Evolutionary conservation across 1,139 yeast genomes (phyloP).

Genomic region (Waltiozyma sp.): DNA sequence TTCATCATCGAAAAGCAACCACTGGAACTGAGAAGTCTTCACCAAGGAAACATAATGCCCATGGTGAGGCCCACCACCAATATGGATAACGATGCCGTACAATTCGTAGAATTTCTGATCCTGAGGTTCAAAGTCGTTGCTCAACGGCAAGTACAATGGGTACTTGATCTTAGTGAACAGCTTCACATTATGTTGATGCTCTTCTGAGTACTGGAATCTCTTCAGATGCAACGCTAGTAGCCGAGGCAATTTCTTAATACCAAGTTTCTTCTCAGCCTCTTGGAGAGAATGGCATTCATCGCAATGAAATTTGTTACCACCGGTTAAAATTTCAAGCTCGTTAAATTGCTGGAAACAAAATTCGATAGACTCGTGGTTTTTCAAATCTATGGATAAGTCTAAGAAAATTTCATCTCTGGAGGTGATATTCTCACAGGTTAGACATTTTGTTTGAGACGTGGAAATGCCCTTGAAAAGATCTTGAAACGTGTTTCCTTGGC

Average conservation of each 20-base stretch:
- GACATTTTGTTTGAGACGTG: constrained; percentile 81
- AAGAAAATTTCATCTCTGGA: constrained; percentile 77
- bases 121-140: constrained; percentile 52
- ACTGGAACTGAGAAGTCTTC: constrained; percentile 67
- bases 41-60: constrained; percentile 90
- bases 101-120: constrained; percentile 56
- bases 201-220: constrained; percentile 85
- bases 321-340: constrained; percentile 75
- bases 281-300: constrained; percentile 84
- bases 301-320: constrained; percentile 86
- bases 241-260: constrained; percentile 66
- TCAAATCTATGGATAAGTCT: constrained; percentile 75
- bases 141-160: constrained; percentile 62
- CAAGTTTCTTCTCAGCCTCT: constrained; percentile 91
- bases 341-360: constrained; percentile 72
- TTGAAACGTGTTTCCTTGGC: constrained; percentile 43
- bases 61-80: constrained; percentile 97
- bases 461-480: constrained; percentile 75
- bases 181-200: constrained; percentile 71
- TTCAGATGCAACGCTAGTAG: constrained; percentile 76
- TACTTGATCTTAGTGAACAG: constrained; percentile 78
- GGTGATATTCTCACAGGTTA: constrained; percentile 82
- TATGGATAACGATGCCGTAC: constrained; percentile 80
- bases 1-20: constrained; percentile 94
- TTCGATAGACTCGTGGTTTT: constrained; percentile 55